These are phyloP conservation scores for Globisporangium okanoganense DNA, from an alignment of 352 stramenopile genomes.

Conservation along the genomic window DNA sequence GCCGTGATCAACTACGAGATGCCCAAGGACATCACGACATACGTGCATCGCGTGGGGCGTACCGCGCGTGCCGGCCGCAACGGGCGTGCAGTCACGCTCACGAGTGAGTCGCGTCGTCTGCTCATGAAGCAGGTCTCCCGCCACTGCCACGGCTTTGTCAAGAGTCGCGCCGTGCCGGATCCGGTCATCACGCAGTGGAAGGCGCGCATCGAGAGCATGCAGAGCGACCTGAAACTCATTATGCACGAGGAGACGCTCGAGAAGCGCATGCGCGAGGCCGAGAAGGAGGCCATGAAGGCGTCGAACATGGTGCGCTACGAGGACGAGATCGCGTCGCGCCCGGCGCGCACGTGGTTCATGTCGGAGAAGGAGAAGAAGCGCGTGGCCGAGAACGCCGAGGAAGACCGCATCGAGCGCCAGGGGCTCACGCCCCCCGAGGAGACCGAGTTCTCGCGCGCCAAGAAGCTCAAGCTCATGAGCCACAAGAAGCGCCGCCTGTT, in stretches of 20 bases:
- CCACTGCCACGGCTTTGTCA: slow-evolving; percentile 88
- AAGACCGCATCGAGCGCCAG: slow-evolving; percentile 46
- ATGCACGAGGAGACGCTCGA: slow-evolving; percentile 89
- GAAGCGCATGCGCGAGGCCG: slow-evolving; percentile 85
- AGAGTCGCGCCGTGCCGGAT: slow-evolving; percentile 87
- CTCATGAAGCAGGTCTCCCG: slow-evolving; percentile 94
- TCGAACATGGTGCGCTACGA: slow-evolving; percentile 89
- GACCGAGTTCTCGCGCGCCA: slow-evolving; percentile 43
- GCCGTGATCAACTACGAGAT: slow-evolving; percentile 99
- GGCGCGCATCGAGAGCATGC: slow-evolving; percentile 80
- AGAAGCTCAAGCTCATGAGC: slow-evolving; percentile 84
- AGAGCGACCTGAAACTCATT: slow-evolving; percentile 67
- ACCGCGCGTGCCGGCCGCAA: slow-evolving; percentile 97
- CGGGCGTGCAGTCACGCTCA: slow-evolving; percentile 86
- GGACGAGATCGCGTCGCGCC: slow-evolving; percentile 87
- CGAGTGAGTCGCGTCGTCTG: slow-evolving; percentile 85
- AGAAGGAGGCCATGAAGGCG: slow-evolving; percentile 87
- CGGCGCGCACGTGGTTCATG: slow-evolving; percentile 91
- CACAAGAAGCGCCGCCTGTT: slow-evolving; percentile 85
- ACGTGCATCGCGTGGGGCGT: slow-evolving; percentile 98
- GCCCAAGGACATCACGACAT: slow-evolving; percentile 97
- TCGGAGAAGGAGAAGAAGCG: slow-evolving; percentile 88
- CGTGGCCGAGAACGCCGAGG: slow-evolving; percentile 62
- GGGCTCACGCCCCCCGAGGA: slow-evolving; percentile 28
- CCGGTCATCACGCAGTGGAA: slow-evolving; percentile 87